Evolutionary conservation across 192 early-diverging fungal species (phyloP).

Genomic region (Entrophospora sp.): DNA sequence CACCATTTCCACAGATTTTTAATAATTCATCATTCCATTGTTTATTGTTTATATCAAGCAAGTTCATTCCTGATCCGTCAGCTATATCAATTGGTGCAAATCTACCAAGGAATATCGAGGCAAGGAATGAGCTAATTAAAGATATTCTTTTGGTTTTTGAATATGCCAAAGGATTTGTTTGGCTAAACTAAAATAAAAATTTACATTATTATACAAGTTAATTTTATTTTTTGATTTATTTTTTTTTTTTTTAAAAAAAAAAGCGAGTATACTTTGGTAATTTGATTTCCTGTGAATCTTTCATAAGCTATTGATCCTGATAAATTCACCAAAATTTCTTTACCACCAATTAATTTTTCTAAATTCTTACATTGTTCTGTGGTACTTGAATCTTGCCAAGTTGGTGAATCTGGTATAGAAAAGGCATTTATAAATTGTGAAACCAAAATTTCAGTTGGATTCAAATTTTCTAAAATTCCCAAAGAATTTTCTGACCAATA

Average conservation of each 20-base stretch:
- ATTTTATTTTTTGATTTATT: background rate
- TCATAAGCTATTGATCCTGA: constrained; percentile 76
- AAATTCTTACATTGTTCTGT: constrained; percentile 48
- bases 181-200: constrained; percentile 30
- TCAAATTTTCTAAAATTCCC: constrained; percentile 32
- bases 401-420: constrained; percentile 57
- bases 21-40: constrained; percentile 46
- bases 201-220: background rate
- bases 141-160: constrained; percentile 50
- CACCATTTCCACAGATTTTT: constrained; percentile 28
- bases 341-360: constrained; percentile 55
- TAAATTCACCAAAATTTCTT: constrained; percentile 47
- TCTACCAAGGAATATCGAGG: constrained; percentile 51
- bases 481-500: constrained; percentile 56
- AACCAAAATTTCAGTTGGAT: constrained; percentile 25
- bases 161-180: constrained; percentile 30
- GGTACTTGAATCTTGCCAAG: constrained; percentile 80
- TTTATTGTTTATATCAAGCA: constrained; percentile 54
- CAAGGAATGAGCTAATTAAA: constrained; percentile 64
- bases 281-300: constrained; percentile 71
- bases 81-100: constrained; percentile 54
- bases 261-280: constrained; percentile 46
- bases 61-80: constrained; percentile 78
- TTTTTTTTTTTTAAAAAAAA: background rate
- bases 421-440: constrained; percentile 48